Base-by-base conservation (phyloP, 176 grass and related monocot species). In the sorghum (Sorghum bicolor) region DNA sequence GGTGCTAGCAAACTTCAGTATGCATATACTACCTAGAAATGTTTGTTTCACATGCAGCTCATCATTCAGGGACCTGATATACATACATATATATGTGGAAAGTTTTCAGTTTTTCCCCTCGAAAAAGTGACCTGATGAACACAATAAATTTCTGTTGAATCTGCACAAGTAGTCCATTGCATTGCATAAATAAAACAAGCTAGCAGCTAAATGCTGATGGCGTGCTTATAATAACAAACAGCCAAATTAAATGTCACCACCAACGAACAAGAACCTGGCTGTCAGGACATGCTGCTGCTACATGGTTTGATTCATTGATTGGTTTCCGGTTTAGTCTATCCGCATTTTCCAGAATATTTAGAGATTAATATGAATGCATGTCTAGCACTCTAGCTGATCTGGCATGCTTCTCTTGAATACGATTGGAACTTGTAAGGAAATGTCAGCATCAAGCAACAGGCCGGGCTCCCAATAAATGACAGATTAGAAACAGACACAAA, bases 231-330 rank as follows among this genome's bases (percentile, higher is more conserved):
- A 57, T 60, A 60, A 25, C 55, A 60, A 60, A 60, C 55, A 25
- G 47, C 78, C 63, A 87, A 87, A 87, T 82, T 87, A 44, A 86
- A 82, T 82, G 85, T 45, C 19, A 26, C 78, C 70, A 69, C 85
- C 78, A 82, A 81, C 70, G 75, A 60, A 58, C 78, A 87, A 76
- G 78, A 87, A 75, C 52, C 34, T 62, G 50, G 22, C 50, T 53
- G 78, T 81, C 31, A 55, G 7, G 68, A 43, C 44, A 75, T 41
- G 67, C 53, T 43, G n/a, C 40, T 19, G 40, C 50, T 39, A 12
- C 65, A 78, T 69, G 57, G 25, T 36, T 32, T 58, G 53, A 10
- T 24, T 24, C 53, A 36, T 61, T 67, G 63, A 80, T 36, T 67
- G 20, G 41, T 33, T 80, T 47, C 8, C 71, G 14, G 33, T 47